Evolutionary conservation across 108 stramenopile genomes (phyloP).

Genomic region (Seminavis robusta): DNA sequence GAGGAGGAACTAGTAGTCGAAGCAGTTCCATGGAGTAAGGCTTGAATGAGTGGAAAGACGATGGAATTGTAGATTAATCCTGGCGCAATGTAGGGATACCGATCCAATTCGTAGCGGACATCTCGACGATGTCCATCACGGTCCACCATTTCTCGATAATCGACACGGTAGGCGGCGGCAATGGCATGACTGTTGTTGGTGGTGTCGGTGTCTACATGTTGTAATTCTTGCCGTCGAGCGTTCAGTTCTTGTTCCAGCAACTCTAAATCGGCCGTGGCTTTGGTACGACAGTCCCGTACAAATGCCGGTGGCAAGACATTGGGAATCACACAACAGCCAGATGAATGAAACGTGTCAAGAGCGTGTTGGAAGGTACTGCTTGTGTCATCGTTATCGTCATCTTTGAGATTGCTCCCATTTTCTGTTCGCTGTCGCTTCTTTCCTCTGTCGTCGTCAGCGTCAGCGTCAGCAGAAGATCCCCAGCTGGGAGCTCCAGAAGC

Average conservation of each 20-base stretch:
- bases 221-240: background rate
- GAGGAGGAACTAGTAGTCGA: no score
- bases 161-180: background rate
- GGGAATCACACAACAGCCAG: constrained; percentile 19
- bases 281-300: background rate
- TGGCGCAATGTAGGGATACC: constrained; percentile 10
- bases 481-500: no score
- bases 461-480: no score
- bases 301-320: constrained; percentile 3
- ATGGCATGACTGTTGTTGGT: no score
- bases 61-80: constrained; percentile 25
- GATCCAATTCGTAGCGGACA: constrained; percentile 14
- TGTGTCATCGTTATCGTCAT: background rate
- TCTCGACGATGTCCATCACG: constrained; percentile 18
- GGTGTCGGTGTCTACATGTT: background rate
- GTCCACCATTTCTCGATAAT: constrained; percentile 13
- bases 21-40: constrained; percentile 10
- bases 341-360: constrained; percentile 14
- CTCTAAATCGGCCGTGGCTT: constrained; percentile 6
- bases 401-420: no score
- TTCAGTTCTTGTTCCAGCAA: background rate
- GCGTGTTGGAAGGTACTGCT: constrained; percentile 3
- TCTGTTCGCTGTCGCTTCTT: no score
- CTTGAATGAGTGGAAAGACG: constrained; percentile 21
- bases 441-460: no score